A percentile compares a stretch with the other conserved stretches of the same genome.
Conservation (phyloP, 345 rosid species). For the Clausena lansium region DNA sequence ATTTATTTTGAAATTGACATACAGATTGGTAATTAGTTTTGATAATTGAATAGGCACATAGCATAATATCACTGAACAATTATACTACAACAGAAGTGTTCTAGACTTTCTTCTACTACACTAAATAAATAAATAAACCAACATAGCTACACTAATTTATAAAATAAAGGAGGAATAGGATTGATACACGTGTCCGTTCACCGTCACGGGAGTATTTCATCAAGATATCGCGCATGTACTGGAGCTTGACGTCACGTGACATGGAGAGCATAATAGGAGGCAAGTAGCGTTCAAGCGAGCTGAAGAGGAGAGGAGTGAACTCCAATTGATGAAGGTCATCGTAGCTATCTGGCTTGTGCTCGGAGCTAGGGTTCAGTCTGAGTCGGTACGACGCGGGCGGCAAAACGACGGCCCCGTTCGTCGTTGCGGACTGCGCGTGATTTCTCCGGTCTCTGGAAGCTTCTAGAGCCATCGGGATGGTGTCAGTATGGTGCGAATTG, state of each 20-base stretch:
- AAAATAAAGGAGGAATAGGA: background rate
- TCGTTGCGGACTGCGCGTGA: constrained; percentile 17
- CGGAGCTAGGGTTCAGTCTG: constrained; percentile 51
- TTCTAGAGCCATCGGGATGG: constrained; percentile 31
- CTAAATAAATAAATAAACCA: background rate
- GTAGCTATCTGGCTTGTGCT: constrained; percentile 75
- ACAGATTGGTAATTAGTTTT: no score
- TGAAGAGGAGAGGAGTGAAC: constrained; percentile 66
- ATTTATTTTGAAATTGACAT: no score
- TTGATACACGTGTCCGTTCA: constrained; percentile 69
- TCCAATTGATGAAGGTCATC: constrained; percentile 63
- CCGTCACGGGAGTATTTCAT: constrained; percentile 70
- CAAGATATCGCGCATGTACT: constrained; percentile 66
- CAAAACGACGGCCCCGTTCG: constrained; percentile 33
- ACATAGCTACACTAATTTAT: background rate
- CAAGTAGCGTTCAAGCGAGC: constrained; percentile 80
- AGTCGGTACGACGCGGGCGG: constrained; percentile 44
- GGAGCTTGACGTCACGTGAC: constrained; percentile 52
- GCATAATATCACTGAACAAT: no score
- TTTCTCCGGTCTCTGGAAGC: constrained; percentile 19
- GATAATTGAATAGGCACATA: no score
- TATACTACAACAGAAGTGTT: no score
- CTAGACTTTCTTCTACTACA: no score
- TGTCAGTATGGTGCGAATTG: background rate
- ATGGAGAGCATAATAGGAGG: constrained; percentile 55